Conservation (phyloP, 176 grass and related monocot genomes). For the Aegilops sharonensis region DNA sequence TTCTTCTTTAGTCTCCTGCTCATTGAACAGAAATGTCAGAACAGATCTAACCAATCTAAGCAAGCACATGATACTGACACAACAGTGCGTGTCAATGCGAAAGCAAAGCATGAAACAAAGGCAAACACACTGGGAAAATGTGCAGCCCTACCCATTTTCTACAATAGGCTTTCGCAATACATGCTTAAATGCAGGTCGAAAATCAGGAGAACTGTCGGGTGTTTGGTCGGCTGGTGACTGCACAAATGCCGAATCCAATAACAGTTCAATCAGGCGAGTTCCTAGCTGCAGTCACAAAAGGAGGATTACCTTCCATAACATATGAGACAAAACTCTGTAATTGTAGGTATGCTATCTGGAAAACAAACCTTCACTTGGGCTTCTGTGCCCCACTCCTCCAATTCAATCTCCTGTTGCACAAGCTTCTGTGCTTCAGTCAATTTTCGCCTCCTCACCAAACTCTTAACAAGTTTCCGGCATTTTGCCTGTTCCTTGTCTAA, state of each 20-base stretch:
- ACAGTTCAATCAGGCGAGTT: conserved; percentile 76
- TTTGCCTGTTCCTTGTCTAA: conserved; percentile 55
- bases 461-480: conserved; percentile 58
- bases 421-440: conserved; percentile 70
- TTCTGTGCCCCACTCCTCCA: conserved; percentile 80
- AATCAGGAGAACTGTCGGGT: conserved; percentile 62
- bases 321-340: background rate
- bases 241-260: conserved; percentile 88
- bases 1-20: conserved; percentile 66
- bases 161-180: conserved; percentile 43
- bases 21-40: conserved; percentile 33
- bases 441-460: conserved; percentile 65
- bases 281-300: conserved; percentile 66
- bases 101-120: conserved; percentile 8
- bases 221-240: conserved; percentile 59
- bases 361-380: conserved; percentile 79
- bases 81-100: background rate
- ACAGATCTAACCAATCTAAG: conserved; percentile 11
- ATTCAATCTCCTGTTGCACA: conserved; percentile 72
- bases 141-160: conserved; percentile 67
- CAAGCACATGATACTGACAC: conserved; percentile 13
- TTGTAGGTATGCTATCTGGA: conserved; percentile 1
- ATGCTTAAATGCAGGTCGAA: conserved; percentile 94
- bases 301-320: conserved; percentile 14
- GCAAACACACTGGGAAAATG: conserved; percentile 9